Conservation (phyloP, 805 yeast genomes). For the Schwanniomyces vanrijiae region DNA sequence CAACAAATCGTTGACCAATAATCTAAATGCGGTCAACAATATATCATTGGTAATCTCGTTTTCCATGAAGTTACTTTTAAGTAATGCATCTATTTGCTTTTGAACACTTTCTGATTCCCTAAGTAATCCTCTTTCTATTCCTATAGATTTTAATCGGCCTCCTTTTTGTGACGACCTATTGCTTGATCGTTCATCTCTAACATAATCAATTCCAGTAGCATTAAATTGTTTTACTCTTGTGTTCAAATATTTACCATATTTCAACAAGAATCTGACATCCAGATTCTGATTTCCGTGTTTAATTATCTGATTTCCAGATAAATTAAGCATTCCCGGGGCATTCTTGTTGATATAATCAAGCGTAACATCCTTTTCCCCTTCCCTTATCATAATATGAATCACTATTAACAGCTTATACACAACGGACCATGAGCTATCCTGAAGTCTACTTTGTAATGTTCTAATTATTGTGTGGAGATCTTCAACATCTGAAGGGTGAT, state of each 20-base stretch:
- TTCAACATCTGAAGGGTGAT: constrained; percentile 39
- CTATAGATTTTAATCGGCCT: constrained; percentile 61
- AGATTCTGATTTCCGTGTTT: constrained; percentile 34
- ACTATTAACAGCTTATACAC: constrained; percentile 85
- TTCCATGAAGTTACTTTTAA: constrained; percentile 74
- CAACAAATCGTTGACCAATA: constrained; percentile 86
- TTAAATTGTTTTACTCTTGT: constrained; percentile 69
- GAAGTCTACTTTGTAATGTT: constrained; percentile 59
- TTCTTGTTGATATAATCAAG: constrained; percentile 55
- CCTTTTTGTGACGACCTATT: constrained; percentile 48
- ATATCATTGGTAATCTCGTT: constrained; percentile 83
- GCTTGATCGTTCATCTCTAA: constrained; percentile 61
- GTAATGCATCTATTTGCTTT: constrained; percentile 71
- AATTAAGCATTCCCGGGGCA: constrained; percentile 49
- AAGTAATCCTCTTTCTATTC: constrained; percentile 76
- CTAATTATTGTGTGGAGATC: constrained; percentile 71
- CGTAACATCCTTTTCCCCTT: constrained; percentile 80
- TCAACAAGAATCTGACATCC: constrained; percentile 57
- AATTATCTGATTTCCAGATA: constrained; percentile 37
- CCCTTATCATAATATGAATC: constrained; percentile 86
- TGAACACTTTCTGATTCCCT: constrained; percentile 86
- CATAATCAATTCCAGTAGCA: constrained; percentile 69
- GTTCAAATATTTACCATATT: constrained; percentile 71
- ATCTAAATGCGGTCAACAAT: constrained; percentile 76
- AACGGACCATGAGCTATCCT: constrained; percentile 87